These are phyloP conservation scores for Mucor sp. DNA, from an alignment of 371 early-diverging fungal species.

Conservation along the genomic window DNA sequence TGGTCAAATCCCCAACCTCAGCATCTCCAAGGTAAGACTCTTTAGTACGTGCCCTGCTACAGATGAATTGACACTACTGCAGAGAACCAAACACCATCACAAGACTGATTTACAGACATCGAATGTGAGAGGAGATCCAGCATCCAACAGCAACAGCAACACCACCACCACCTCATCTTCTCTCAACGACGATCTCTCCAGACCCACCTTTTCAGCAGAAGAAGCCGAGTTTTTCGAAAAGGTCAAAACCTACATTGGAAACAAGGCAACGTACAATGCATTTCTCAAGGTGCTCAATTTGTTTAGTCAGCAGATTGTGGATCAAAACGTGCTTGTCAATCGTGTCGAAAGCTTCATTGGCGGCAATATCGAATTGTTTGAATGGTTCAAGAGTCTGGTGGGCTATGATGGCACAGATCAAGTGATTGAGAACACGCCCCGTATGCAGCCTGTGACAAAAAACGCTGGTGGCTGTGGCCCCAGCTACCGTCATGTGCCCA, in stretches of 20 bases:
- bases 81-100: slow-evolving; percentile 1
- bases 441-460: slow-evolving; percentile 45
- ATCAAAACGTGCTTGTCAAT: slow-evolving; percentile 80
- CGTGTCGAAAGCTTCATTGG: slow-evolving; percentile 83
- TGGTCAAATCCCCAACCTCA: slow-evolving; percentile 10
- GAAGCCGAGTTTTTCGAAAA: slow-evolving; percentile 91
- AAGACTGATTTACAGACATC: neutral
- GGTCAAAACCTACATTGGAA: slow-evolving; percentile 81
- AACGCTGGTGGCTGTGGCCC: slow-evolving; percentile 48
- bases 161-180: neutral
- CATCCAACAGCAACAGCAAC: neutral
- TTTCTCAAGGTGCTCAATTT: slow-evolving; percentile 97
- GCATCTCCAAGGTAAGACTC: slow-evolving; percentile 18
- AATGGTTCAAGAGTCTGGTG: slow-evolving; percentile 94
- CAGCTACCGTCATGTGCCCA: slow-evolving; percentile 65
- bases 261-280: slow-evolving; percentile 89
- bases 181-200: slow-evolving; percentile 17
- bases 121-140: slow-evolving; percentile 6
- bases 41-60: too few relatives aligned
- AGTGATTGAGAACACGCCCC: slow-evolving; percentile 30
- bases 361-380: slow-evolving; percentile 78
- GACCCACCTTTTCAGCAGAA: slow-evolving; percentile 53
- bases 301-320: slow-evolving; percentile 95
- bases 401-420: slow-evolving; percentile 78
- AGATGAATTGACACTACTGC: neutral